These are phyloP conservation scores for Mediolabrus comicus DNA, from an alignment of 108 stramenopile species.

Conservation along the genomic window DNA sequence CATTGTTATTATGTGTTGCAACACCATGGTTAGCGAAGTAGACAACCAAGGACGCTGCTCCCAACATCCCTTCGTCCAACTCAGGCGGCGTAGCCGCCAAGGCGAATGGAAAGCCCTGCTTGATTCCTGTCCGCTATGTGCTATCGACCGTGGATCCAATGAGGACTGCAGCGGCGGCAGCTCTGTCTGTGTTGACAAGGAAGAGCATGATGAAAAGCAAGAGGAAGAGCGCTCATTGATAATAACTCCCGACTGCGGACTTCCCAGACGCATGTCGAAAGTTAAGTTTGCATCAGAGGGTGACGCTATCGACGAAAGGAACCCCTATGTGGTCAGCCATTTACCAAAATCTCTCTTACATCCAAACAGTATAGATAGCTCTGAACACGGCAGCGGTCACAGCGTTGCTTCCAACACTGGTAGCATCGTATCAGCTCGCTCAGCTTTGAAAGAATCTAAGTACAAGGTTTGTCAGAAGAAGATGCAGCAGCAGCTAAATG, in stretches of 20 bases:
- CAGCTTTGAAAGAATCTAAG: slow-evolving; percentile 22
- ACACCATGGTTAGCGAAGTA: not conserved
- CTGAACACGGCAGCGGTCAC: not conserved
- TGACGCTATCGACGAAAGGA: slow-evolving; percentile 1
- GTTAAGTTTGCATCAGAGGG: slow-evolving; percentile 15
- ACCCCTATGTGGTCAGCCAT: slow-evolving; percentile 3
- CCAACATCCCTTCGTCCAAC: slow-evolving; percentile 26
- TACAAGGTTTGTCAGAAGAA: slow-evolving; percentile 24
- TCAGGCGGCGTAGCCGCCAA: slow-evolving; percentile 16
- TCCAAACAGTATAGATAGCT: not conserved
- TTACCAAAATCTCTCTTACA: not conserved
- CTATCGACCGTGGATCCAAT: not conserved
- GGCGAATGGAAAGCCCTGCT: slow-evolving; percentile 32
- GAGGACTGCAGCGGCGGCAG: slow-evolving; percentile 3
- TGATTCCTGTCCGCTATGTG: slow-evolving; percentile 21
- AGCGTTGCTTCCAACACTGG: slow-evolving; percentile 1
- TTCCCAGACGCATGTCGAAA: not conserved
- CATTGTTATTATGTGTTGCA: not conserved
- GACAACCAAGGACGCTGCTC: slow-evolving; percentile 26
- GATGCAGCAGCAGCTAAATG: slow-evolving; percentile 14
- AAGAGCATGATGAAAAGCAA: no score
- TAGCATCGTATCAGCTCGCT: not conserved
- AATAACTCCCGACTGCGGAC: not conserved
- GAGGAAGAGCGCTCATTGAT: not conserved
- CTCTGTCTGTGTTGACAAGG: no score